Conservation (phyloP, 148 eudicot genomes). For the Silene latifolia region DNA sequence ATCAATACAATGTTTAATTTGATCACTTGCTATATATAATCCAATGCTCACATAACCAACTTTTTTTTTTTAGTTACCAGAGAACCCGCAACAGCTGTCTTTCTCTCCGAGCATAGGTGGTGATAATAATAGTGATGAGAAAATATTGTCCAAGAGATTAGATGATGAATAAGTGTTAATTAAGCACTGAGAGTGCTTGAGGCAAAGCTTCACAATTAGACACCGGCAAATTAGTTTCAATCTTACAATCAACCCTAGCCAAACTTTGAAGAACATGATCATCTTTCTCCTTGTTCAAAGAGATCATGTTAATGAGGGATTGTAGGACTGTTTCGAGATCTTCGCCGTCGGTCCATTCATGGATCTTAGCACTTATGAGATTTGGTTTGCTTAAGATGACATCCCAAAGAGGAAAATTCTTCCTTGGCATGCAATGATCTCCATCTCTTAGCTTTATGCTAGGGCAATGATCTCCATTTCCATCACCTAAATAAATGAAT, state of each 20-base stretch:
- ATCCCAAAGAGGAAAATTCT: conserved; percentile 34
- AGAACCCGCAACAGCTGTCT: too few relatives aligned
- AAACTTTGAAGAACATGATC: conserved; percentile 8
- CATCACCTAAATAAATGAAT: conserved; percentile 42
- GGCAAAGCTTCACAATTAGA: conserved; percentile 23
- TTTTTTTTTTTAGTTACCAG: too few relatives aligned
- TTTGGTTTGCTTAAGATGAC: conserved; percentile 27
- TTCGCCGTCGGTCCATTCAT: conserved; percentile 35
- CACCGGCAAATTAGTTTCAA: conserved; percentile 18
- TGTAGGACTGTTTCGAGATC: conserved; percentile 28
- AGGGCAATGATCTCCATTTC: conserved; percentile 39
- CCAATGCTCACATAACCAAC: neutral
- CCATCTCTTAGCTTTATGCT: conserved; percentile 24
- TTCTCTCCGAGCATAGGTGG: too few relatives aligned
- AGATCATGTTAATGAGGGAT: conserved; percentile 9
- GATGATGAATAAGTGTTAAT: neutral
- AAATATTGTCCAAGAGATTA: neutral
- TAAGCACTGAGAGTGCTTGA: conserved; percentile 27
- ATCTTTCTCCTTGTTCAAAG: conserved; percentile 6
- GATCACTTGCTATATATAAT: too few relatives aligned
- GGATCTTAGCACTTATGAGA: conserved; percentile 26
- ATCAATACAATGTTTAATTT: too few relatives aligned
- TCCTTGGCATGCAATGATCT: conserved; percentile 39
- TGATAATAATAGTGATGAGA: too few relatives aligned
- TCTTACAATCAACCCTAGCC: conserved; percentile 18